These are phyloP conservation scores for Diaporthe citrichinensis DNA, from an alignment of 2,329 filamentous ascomycete genomes.

Conservation along the genomic window DNA sequence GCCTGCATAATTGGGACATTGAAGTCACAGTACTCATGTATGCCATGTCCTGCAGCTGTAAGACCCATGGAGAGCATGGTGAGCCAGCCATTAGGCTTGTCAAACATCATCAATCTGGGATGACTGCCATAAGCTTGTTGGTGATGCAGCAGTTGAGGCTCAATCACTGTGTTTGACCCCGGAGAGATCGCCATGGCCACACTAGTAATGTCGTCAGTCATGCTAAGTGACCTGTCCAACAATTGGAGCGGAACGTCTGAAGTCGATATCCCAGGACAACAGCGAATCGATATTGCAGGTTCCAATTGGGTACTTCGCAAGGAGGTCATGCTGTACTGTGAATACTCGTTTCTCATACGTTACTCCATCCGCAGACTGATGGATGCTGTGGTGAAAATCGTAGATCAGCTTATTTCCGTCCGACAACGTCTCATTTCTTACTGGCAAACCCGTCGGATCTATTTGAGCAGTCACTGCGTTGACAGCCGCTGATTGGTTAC, in stretches of 20 bases:
- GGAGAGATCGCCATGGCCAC: not conserved
- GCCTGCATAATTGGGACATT: too few relatives aligned
- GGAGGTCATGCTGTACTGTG: too few relatives aligned
- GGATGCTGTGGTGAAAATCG: not conserved
- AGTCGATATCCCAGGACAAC: not conserved
- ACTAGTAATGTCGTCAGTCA: not conserved
- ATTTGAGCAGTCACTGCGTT: not conserved
- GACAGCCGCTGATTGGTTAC: not conserved
- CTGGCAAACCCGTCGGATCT: not conserved
- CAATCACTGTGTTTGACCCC: too few relatives aligned
- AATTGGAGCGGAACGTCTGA: not conserved
- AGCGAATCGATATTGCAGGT: not conserved
- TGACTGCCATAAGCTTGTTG: too few relatives aligned
- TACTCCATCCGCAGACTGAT: not conserved
- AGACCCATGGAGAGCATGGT: too few relatives aligned
- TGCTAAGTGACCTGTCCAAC: not conserved
- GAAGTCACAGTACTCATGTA: too few relatives aligned
- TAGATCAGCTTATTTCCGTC: not conserved
- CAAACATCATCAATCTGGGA: too few relatives aligned
- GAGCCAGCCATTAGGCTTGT: too few relatives aligned
- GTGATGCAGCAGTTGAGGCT: too few relatives aligned
- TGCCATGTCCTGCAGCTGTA: too few relatives aligned
- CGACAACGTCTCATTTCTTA: not conserved
- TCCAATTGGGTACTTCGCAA: too few relatives aligned
- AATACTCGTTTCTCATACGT: not conserved